A percentile compares a stretch with the other conserved stretches of the same genome.
Conservation (phyloP, 495 filamentous ascomycete genomes). For the Hypoxylon lienhwacheense region DNA sequence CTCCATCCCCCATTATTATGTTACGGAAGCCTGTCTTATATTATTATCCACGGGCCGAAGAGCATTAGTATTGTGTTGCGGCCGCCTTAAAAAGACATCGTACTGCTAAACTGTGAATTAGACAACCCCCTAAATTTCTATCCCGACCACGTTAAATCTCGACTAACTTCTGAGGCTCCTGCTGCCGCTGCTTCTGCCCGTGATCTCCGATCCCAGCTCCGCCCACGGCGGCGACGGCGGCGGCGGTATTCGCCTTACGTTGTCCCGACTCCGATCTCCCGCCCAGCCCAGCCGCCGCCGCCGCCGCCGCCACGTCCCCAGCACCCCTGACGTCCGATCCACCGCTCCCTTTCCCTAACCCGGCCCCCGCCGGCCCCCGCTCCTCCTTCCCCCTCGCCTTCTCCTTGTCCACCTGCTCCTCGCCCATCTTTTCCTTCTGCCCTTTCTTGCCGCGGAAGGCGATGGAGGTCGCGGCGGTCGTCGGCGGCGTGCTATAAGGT, state of each 20-base stretch:
- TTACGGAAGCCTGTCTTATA: background rate
- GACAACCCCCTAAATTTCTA: background rate
- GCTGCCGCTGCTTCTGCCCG: constrained; percentile 7
- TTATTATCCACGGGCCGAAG: background rate
- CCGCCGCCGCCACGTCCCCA: background rate
- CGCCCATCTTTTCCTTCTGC: constrained; percentile 5
- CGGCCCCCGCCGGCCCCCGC: background rate
- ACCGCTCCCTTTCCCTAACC: background rate
- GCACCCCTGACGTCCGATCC: background rate
- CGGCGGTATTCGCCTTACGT: background rate
- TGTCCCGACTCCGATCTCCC: background rate
- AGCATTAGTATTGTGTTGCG: no score
- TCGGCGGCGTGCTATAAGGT: no score
- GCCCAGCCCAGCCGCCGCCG: background rate
- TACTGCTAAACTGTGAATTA: no score
- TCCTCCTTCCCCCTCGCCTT: constrained; percentile 4
- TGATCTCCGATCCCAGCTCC: background rate
- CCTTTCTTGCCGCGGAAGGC: constrained; percentile 24
- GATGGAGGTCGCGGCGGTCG: no score
- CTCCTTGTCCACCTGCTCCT: constrained; percentile 12
- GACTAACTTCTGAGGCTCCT: constrained; percentile 18
- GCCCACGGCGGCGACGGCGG: background rate
- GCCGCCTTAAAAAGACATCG: no score
- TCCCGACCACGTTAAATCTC: constrained; percentile 4
- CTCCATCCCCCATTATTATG: no score